phyloP scores from a whole-genome alignment of 495 filamentous ascomycete species.

The Penicillium dipodomyicola region DNA sequence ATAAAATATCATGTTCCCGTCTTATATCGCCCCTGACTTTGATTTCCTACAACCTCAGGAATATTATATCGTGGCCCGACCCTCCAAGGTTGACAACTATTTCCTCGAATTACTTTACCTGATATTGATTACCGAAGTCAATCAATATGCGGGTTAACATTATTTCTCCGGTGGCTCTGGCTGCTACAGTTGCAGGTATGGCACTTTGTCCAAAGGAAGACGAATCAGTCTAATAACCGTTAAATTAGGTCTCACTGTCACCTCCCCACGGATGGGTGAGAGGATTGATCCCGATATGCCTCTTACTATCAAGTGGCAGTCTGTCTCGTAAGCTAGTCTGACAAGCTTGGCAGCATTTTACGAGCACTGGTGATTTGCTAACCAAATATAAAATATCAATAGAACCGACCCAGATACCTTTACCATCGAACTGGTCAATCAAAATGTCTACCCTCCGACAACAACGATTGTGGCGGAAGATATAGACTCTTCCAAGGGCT shows the following conservation, averaged over 20 bases:
- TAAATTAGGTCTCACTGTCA: slow-evolving; percentile 25
- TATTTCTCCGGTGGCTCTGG: slow-evolving; percentile 20
- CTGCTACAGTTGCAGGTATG: slow-evolving; percentile 25
- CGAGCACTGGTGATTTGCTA: background rate
- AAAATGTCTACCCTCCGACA: slow-evolving; percentile 35
- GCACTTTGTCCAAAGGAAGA: no score
- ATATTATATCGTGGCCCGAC: background rate
- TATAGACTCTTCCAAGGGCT: slow-evolving; percentile 29
- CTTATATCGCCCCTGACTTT: background rate
- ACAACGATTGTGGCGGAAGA: slow-evolving; percentile 38
- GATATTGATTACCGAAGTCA: background rate
- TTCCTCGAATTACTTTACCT: background rate
- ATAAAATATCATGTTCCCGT: slow-evolving; percentile 15
- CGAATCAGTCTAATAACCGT: background rate
- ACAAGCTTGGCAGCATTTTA: background rate
- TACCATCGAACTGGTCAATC: slow-evolving; percentile 37
- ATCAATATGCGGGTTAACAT: slow-evolving; percentile 22
- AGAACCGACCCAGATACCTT: slow-evolving; percentile 38
- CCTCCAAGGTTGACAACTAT: background rate
- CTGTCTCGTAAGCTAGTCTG: slow-evolving; percentile 24
- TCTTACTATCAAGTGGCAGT: slow-evolving; percentile 33
- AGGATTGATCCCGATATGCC: slow-evolving; percentile 25
- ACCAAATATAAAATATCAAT: background rate
- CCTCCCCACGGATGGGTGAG: slow-evolving; percentile 25
- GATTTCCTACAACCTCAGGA: slow-evolving; percentile 9